Conservation (phyloP, 306 rosid genomes). For the Dalbergia cochinchinensis region DNA sequence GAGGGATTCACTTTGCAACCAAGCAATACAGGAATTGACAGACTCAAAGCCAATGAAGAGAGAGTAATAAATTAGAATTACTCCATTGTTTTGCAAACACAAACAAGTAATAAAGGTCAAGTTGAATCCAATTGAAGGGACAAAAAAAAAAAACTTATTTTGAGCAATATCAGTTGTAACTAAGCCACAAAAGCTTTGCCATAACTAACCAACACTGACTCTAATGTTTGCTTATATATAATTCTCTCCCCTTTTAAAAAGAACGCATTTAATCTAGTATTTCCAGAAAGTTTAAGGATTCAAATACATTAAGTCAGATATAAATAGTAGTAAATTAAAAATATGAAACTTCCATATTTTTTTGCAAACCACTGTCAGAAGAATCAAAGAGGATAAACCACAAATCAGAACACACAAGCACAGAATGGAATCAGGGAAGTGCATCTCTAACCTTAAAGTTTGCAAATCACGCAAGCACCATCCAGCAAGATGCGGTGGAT, state of each 20-base stretch:
- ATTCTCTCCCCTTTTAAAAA: not conserved
- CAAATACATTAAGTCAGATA: constrained; percentile 9
- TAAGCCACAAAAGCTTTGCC: constrained; percentile 7
- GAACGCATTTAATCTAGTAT: not conserved
- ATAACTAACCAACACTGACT: constrained; percentile 7
- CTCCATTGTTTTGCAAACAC: not conserved
- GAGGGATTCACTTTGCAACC: constrained; percentile 31
- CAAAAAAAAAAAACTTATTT: not conserved
- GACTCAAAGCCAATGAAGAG: constrained; percentile 15
- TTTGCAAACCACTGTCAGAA: constrained; percentile 19
- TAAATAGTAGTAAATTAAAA: not conserved
- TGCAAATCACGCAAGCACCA: constrained; percentile 18
- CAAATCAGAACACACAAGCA: constrained; percentile 31
- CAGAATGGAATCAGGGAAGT: constrained; percentile 19
- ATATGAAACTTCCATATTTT: not conserved
- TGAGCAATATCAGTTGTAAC: constrained; percentile 8
- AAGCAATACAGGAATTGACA: constrained; percentile 19
- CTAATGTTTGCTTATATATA: constrained; percentile 1
- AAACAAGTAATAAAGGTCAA: not conserved
- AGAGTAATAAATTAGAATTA: constrained; percentile 9
- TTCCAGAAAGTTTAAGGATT: not conserved
- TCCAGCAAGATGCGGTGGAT: not conserved
- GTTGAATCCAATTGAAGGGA: not conserved
- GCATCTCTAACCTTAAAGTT: constrained; percentile 46
- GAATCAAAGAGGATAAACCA: constrained; percentile 12